Base-by-base conservation (phyloP, 2,329 filamentous ascomycete species). In the Trichoderma sp. region DNA sequence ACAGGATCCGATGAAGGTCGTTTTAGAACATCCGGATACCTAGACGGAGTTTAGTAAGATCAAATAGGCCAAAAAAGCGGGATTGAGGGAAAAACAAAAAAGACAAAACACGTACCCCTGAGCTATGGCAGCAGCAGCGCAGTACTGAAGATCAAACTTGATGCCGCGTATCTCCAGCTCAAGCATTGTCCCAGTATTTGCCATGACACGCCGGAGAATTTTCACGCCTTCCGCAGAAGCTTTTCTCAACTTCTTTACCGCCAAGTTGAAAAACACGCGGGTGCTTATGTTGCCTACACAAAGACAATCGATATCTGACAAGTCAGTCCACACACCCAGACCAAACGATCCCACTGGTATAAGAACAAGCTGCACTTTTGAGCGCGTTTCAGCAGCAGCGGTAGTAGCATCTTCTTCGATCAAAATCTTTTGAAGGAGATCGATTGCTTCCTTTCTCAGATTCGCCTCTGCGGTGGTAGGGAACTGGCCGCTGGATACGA, bases 91-190 rank as follows among this genome's bases (percentile, higher is more conserved):
- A 46, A 69, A 69, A 10, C 46, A 69, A 18, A 49, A 69, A 69
- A 10, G 55, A 14, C 26, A 1, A 61, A 43, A 11, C n/a, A 55
- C 72, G 71, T 72, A 81, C 79, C 80, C 82, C 75, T 88, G 83
- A 3, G 86, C 82, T 54, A 91, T 79, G 34, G 80, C 79, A 3
- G 83, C 79, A 1, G 89, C 86, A 6, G 87, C 83, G 71, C 88
- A 91, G 75, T 92, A 92, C 70, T 91, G 89, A 59, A 92, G 78
- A 74, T 91, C 87, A 73, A 90, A 82, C 70, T 83, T 87, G 72
- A 91, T 79, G 11, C 82, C 85, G 4, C 79, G 75, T n/a, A 90
- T 80, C 52, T 85, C 84, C 5, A 91, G 78, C 72, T 91, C 88
- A 5, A 91, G 80, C 86, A 90, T 90, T 0, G 84, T 88, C 10